Evolutionary conservation across 108 stramenopile species (phyloP).

Genomic region (Cylindrotheca closterium): DNA sequence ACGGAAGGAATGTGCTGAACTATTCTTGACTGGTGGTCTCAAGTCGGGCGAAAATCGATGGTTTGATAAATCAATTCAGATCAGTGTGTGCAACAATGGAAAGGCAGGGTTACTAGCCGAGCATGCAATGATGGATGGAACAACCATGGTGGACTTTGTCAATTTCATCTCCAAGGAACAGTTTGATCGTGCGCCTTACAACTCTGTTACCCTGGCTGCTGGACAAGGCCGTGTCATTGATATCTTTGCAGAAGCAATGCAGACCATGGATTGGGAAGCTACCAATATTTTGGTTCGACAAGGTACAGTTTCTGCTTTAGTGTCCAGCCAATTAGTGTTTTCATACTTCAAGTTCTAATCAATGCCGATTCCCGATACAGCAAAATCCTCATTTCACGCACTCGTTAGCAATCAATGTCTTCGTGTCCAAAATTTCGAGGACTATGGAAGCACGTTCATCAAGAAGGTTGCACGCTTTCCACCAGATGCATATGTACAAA

Average conservation of each 20-base stretch:
- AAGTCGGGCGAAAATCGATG: constrained; percentile 44
- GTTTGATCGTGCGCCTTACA: constrained; percentile 18
- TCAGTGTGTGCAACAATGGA: constrained; percentile 57
- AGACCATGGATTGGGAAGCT: no score
- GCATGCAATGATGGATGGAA: constrained; percentile 76
- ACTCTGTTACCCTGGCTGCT: background rate
- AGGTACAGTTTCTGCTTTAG: constrained; percentile 3
- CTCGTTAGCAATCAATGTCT: constrained; percentile 23
- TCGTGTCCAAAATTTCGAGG: constrained; percentile 35
- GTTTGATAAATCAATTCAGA: constrained; percentile 71
- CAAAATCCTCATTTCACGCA: constrained; percentile 10
- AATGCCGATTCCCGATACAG: no score
- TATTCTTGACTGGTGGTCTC: constrained; percentile 12
- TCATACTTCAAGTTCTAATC: no score
- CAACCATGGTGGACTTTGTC: constrained; percentile 34
- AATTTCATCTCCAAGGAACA: constrained; percentile 26
- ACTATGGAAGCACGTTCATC: constrained; percentile 42
- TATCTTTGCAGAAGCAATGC: constrained; percentile 14
- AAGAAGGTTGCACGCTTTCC: constrained; percentile 48
- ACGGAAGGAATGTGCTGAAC: constrained; percentile 16
- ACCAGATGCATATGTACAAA: constrained; percentile 79
- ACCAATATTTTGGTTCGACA: no score
- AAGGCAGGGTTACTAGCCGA: constrained; percentile 57
- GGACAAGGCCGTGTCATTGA: background rate
- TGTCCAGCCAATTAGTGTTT: background rate